These are phyloP conservation scores for Hypoxylon sp. DNA, from an alignment of 2,329 filamentous ascomycete genomes.

Conservation along the genomic window DNA sequence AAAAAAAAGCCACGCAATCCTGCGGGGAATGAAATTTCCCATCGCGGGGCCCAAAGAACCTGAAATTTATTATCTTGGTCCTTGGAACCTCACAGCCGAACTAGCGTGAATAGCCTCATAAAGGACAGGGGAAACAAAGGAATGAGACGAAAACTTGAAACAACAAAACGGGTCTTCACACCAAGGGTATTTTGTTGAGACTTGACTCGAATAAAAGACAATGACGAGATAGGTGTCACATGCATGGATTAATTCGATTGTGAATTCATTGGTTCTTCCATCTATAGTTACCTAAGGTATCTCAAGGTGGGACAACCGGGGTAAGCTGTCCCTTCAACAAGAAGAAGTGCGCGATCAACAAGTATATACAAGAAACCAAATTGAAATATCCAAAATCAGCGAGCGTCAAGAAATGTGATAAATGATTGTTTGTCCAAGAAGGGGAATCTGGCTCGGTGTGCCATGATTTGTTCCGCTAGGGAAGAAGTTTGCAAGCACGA, in stretches of 20 bases:
- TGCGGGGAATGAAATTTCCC: slow-evolving; percentile 15
- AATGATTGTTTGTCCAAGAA: slow-evolving; percentile 37
- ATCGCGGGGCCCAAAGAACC: neutral
- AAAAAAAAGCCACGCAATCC: slow-evolving; percentile 32
- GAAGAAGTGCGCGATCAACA: slow-evolving; percentile 29
- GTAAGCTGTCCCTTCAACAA: slow-evolving; percentile 34
- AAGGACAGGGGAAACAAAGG: slow-evolving; percentile 11
- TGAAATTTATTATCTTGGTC: neutral
- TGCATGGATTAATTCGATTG: neutral
- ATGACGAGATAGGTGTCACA: slow-evolving; percentile 17
- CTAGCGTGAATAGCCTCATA: slow-evolving; percentile 3
- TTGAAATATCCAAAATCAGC: slow-evolving; percentile 24
- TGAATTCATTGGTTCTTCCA: slow-evolving; percentile 23
- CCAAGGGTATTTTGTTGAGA: neutral
- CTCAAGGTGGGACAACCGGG: slow-evolving; percentile 33
- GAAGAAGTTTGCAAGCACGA: slow-evolving; percentile 42
- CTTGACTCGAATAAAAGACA: slow-evolving; percentile 8
- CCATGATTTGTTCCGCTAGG: slow-evolving; percentile 33
- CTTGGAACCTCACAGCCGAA: slow-evolving; percentile 5
- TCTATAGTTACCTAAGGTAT: slow-evolving; percentile 26
- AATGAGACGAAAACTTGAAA: slow-evolving; percentile 11
- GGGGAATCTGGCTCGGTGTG: slow-evolving; percentile 29
- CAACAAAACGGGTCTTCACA: slow-evolving; percentile 15
- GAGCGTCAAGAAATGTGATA: slow-evolving; percentile 38
- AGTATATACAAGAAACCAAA: slow-evolving; percentile 39